phyloP scores from a whole-genome alignment of 371 early-diverging fungal genomes.

The Mycotypha africana region DNA sequence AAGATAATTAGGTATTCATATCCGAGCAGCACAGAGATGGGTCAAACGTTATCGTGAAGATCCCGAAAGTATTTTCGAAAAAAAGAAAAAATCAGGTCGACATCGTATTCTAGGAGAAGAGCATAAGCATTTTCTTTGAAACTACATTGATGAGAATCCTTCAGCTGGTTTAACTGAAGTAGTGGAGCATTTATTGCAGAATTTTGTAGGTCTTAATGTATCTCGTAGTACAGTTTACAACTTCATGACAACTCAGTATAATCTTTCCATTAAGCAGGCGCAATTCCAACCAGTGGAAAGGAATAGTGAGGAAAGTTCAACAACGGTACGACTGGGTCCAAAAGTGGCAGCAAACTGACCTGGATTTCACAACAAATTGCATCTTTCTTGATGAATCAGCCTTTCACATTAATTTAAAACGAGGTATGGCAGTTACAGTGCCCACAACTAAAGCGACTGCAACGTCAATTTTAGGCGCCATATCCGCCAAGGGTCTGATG shows the following conservation, averaged over 20 bases:
- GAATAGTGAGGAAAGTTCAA: conserved; percentile 2
- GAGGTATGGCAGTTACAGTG: background rate
- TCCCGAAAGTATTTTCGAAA: conserved; percentile 11
- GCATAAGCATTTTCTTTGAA: background rate
- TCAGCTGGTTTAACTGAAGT: conserved; percentile 6
- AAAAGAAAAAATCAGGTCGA: no score
- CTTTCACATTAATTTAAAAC: conserved; percentile 3
- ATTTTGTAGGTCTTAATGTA: conserved; percentile 3
- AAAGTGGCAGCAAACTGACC: conserved; percentile 1
- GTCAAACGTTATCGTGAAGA: conserved; percentile 12
- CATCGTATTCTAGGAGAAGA: background rate
- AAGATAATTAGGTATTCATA: conserved; percentile 11
- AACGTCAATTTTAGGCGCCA: conserved; percentile 3
- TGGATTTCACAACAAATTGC: conserved; percentile 4
- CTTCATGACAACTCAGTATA: conserved; percentile 5
- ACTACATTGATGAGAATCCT: background rate
- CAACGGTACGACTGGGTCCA: background rate
- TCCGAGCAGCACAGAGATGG: conserved; percentile 10
- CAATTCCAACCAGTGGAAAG: conserved; percentile 3
- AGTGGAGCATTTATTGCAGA: conserved; percentile 2
- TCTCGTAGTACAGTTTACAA: background rate
- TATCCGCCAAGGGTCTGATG: background rate
- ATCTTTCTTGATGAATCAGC: conserved; percentile 4
- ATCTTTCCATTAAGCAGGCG: conserved; percentile 6
- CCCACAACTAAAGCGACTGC: background rate